phyloP scores from a whole-genome alignment of 164 flowering plant genomes.

The Malania oleifera region DNA sequence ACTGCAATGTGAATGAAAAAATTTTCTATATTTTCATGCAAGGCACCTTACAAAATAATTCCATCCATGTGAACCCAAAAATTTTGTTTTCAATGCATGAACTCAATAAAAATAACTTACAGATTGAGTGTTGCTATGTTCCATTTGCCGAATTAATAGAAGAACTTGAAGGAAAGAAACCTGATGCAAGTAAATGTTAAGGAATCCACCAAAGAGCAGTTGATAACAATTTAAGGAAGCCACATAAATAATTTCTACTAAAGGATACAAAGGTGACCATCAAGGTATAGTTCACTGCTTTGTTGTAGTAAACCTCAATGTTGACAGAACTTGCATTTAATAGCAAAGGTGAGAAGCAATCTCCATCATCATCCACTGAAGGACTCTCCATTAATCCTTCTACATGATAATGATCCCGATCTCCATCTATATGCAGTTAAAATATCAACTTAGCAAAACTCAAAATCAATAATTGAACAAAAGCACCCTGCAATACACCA shows the following conservation, averaged over 20 bases:
- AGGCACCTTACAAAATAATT: too few species aligned
- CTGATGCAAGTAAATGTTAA: slow-evolving; percentile 44
- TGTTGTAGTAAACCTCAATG: slow-evolving; percentile 89
- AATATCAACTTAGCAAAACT: slow-evolving; percentile 1
- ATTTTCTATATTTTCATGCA: neutral
- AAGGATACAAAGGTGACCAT: slow-evolving; percentile 99
- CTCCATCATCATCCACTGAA: slow-evolving; percentile 82
- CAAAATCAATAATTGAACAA: too few species aligned
- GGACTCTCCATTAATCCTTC: slow-evolving; percentile 96
- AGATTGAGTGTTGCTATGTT: slow-evolving; percentile 92
- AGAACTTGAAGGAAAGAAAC: slow-evolving; percentile 95
- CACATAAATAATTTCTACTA: neutral
- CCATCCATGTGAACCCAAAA: neutral
- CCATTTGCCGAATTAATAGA: slow-evolving; percentile 93
- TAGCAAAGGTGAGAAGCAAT: slow-evolving; percentile 78
- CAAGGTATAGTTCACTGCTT: slow-evolving; percentile 96
- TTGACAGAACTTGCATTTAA: slow-evolving; percentile 91
- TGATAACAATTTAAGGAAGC: slow-evolving; percentile 7
- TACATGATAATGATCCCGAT: slow-evolving; percentile 63
- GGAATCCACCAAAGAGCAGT: slow-evolving; percentile 26
- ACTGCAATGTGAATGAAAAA: neutral
- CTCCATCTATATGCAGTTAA: slow-evolving; percentile 48
- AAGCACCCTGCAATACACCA: too few species aligned
- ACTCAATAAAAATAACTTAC: slow-evolving; percentile 39
- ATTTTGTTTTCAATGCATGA: neutral